Evolutionary conservation across 352 stramenopile species (phyloP), one percentile per base, ranked within the genome.

Genomic region (Plasmopara viticola): DNA sequence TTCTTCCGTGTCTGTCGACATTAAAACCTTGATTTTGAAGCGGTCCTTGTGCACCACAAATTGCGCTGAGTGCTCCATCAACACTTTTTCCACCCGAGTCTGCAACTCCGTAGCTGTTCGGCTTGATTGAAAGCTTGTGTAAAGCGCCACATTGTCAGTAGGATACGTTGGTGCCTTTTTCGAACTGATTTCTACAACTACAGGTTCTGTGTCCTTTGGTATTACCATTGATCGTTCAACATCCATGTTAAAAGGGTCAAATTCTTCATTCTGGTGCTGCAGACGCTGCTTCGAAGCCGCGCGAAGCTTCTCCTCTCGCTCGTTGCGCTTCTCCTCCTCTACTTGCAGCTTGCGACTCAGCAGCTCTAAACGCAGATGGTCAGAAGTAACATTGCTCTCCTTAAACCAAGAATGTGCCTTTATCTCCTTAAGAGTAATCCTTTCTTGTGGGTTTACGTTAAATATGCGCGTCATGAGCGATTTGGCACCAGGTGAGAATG

Each of bases 381-480:
- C 66, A 1, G 53, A 40, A 3, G 64, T 53, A 17, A 86, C 60
- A 3, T 66, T 51, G 17, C 56, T 69, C 42, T 83, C 72, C 48
- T 84, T 63, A 38, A 84, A 80, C 77, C 79, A 90, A 10, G 72
- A 51, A 44, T 90, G 68, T 29, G 69, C 58, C 70, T 89, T 87
- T 62, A 90, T 93, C 40, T 90, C 79, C n/a, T 57, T 53, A 37
- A 93, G 62, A 17, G 79, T 90, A 59, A 90, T 85, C 13, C 79
- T 76, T 48, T 86, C 77, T 30, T 87, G 70, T 29, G 79, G 78
- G 50, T 79, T 75, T 20, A 86, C 77, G 42, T 68, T 51, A 34
- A 92, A 90, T 48, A 92, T 90, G 28, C 68, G 65, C 18, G 67
- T 76, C 66, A 92, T 68, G 31, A 90, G 68, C 30, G 78, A 62